Base-by-base conservation (phyloP, 2,329 filamentous ascomycete species). In the Diplodia mutila region DNA sequence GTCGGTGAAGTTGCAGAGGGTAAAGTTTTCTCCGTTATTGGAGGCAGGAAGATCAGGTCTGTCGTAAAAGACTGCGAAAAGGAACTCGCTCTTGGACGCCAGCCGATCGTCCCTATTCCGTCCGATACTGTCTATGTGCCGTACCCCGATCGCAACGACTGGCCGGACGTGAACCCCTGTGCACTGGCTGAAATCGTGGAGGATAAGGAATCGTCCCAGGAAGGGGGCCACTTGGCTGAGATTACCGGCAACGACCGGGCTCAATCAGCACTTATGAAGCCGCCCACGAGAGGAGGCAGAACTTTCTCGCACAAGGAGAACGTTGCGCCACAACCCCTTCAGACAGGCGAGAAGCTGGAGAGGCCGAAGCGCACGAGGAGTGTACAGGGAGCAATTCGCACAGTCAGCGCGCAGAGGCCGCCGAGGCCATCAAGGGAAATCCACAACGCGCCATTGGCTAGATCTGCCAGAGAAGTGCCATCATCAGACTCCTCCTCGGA, bases 51-150 rank as follows among this genome's bases (percentile, higher is more conserved):
- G 63, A 80, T 84, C 68, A 80, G 81, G 69, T 84, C 82, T 37
- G 81, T 85, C 6, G 82, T 84, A 21, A 77, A 80, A 61, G 83
- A 85, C 64, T 83, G 83, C 71, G 81, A 83, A 67, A 80, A 79
- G 68, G 83, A 85, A 70, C 80, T 83, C 32, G 78, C 81, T 66
- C 77, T 78, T 32, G 82, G 82, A 27, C 80, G 80, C 39, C 79
- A 82, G 67, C 83, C 83, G 1, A 80, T 79, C 27, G 81, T 85
- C 69, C 83, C 83, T 1, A 83, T 85, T 66, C 79, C 81, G 2
- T 77, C 78, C 42, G 82, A 83, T 49, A 78, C 77, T 4, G 82
- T 85, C 3, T 85, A 85, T 69, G 75, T 81, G 6, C 82, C 80
- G n/a, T 80, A 80, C 69, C 79, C 80, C 11, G 77, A 76, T 65